Base-by-base conservation (phyloP, 768 basidiomycete genomes). In the Artomyces pyxidatus region DNA sequence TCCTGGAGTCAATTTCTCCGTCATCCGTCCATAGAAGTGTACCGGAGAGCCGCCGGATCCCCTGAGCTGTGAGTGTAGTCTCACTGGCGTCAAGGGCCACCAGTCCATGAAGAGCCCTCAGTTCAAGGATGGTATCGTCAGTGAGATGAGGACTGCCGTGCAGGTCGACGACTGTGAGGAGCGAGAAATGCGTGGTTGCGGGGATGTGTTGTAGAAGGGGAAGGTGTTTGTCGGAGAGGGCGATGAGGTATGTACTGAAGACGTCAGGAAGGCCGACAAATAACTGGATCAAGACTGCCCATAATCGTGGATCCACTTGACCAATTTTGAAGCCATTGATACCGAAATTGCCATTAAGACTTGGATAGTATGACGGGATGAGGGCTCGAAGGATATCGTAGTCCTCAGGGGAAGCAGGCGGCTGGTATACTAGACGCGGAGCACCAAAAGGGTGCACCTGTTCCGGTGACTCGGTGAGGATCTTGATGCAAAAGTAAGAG, bases 101-200 rank as follows among this genome's bases (percentile, higher is more conserved):
- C 17, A 89, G 68, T 6, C 70, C 68, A 55, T 76, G 77, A 6
- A 89, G 70, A 9, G 63, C 55, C 25, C 71, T 73, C 25, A 88
- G 67, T 8, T 65, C 59, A 35, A 70, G 49, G 22, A 86, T 69
- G 41, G 73, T 75, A 22, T 73, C 64, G 61, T 89, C 87, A 23
- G 71, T 76, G 0, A 89, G 68, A n/a, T 75, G 68, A 10, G 50
- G 47, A 54, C 82, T 83, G 5, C 69, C 62, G 3, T 77, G 71
- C 8, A 89, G 66, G 41, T 83, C 72, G 21, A 90, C 62, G 10
- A 85, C 60, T 5, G 85, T 83, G 46, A 88, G 52, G 27, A 89
- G 70, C 3, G 83, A 70, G 60, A 86, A 89, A 21, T 74, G 58
- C 3, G 70, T 58, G 0, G 81, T 78, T 38, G 71, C 65, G 1